Base-by-base conservation (phyloP, 495 filamentous ascomycete genomes). In the Podospora bellae-mahoneyi region DNA sequence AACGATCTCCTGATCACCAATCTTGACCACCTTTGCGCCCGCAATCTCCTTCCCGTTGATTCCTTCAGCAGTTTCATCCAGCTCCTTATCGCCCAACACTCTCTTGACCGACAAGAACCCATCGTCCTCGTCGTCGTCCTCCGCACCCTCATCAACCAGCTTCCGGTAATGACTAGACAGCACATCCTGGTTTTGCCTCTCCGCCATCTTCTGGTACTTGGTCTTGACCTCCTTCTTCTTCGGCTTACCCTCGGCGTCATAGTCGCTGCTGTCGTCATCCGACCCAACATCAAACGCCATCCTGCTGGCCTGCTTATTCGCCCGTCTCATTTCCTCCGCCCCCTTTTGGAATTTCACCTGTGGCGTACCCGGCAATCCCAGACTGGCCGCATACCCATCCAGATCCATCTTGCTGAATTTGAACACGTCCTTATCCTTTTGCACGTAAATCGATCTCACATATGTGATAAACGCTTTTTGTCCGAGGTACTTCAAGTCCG, bases 141-240 rank as follows among this genome's bases (percentile, higher is more conserved):
- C 74, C 16, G 78, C 71, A 19, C 82, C 85, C 62, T 88, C 89
- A 58, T 91, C 87, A 71, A 97, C 85, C 64, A 98, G 85, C 70
- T 92, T 96, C 55, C 87, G 87, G 79, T 97, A 98, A 79, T 97
- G 96, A 54, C 88, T 88, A 55, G 95, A 91, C 68, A 99, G 80
- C n/a, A 99, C 89, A 69, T 96, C 92, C 72, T 97, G 93, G 79
- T 98, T 97, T 67, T 89, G 89, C 69, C 95, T 83, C 80, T 97
- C 94, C 72, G 97, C 96, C 93, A 97, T 97, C 67, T 93, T 92
- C 74, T 98, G 92, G 75, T 94, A 94, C 78, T 95, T 97, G 26
- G 95, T 98, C 58, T 92, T 85, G 5, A 94, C 91, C 55, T 83
- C 81, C 13, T 81, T 74, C 78, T 90, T 87, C 75, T 88, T 91